Evolutionary conservation across 179 eudicot genomes (phyloP), one percentile per base, ranked within the genome.

Genomic region (Sideroxylon spinosum): DNA sequence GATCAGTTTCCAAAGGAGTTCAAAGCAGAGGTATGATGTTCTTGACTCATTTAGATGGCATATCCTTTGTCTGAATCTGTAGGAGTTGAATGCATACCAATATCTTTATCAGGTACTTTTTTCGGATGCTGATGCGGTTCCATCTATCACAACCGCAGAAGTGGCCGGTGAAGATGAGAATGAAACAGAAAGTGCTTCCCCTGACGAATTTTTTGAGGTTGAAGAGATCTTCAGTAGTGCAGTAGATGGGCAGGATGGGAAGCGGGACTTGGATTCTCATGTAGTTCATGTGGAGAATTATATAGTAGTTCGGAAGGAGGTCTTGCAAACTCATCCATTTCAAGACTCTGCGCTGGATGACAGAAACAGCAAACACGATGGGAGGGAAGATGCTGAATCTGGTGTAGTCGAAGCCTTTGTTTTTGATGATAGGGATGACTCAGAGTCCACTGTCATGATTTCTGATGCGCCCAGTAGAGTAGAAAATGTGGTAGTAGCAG

Each of bases 121-220:
- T 85, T 93, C 93, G 78, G 98, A 93, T 73, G 87, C 90, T 82
- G 90, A 89, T 86, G 88, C 88, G 74, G 77, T 89, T 83, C 89
- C 84, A 44, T 74, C 90, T 73, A 81, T 75, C 75, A 77, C 85
- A 78, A 78, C 84, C 75, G 52, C 86, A 68, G 88, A 86, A 32
- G 83, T 74, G 28, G 86, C 69, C 74, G 81, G 85, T 77, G 94
- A 91, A 79, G 92, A 88, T 82, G 97, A 74, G 55, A 81, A 88
- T 82, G 94, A 89, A 50, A 68, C 76, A 7, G 97, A 86, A 76
- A 69, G 69, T 82, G 92, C 92, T 78, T 86, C 92, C 48, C 94
- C 91, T 1, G 95, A 90, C 62, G 99, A 93, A 76, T 95, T 90
- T 85, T 93, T 85, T 81, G 98, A 95, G 86, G 99, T 89, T 10